These are phyloP conservation scores for Tephrocybe sp. DNA, from an alignment of 768 basidiomycete genomes.

Conservation along the genomic window DNA sequence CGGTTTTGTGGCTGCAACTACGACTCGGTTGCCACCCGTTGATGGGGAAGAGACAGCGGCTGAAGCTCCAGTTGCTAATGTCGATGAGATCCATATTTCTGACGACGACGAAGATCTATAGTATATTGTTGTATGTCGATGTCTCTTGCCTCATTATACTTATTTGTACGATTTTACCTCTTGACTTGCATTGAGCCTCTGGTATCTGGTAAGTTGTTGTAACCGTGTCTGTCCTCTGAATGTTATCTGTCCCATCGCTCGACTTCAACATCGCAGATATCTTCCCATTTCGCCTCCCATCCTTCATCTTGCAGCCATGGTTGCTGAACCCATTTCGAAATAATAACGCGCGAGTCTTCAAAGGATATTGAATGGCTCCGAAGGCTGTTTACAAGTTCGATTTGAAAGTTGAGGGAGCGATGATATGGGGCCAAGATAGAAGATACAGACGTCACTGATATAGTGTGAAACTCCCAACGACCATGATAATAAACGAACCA, in stretches of 20 bases:
- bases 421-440: constrained; percentile 62
- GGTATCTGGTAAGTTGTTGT: neutral
- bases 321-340: constrained; percentile 70
- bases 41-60: constrained; percentile 34
- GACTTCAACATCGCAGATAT: constrained; percentile 73
- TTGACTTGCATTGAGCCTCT: constrained; percentile 7
- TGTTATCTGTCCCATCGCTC: constrained; percentile 57
- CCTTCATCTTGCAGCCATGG: constrained; percentile 61
- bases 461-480: neutral
- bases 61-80: constrained; percentile 44
- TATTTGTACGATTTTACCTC: constrained; percentile 9
- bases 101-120: constrained; percentile 74
- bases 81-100: constrained; percentile 85
- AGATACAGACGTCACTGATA: constrained; percentile 51
- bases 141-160: neutral
- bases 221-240: constrained; percentile 1
- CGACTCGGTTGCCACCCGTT: constrained; percentile 37
- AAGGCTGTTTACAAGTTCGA: constrained; percentile 51
- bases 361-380: constrained; percentile 68
- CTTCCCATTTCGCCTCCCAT: constrained; percentile 77
- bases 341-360: constrained; percentile 59
- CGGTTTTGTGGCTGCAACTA: constrained; percentile 78
- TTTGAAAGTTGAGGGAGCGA: constrained; percentile 58
- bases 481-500: neutral
- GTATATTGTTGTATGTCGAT: constrained; percentile 12